These are phyloP conservation scores for Penicillium sp. DNA, from an alignment of 2,329 filamentous ascomycete species.

Conservation along the genomic window DNA sequence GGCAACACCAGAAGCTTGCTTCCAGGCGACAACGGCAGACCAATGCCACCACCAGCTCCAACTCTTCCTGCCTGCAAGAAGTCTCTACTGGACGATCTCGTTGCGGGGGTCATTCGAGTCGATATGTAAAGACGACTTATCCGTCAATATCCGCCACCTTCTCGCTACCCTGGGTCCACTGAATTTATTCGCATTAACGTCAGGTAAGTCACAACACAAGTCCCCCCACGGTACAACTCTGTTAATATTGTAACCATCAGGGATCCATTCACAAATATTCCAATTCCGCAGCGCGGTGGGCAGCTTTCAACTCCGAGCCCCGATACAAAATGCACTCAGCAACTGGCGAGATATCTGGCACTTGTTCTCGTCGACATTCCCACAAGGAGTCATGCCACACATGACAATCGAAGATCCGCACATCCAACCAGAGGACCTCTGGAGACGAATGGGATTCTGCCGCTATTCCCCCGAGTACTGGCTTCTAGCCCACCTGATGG, in stretches of 20 bases:
- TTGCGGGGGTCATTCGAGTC: conserved; percentile 17
- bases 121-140: conserved; percentile 13
- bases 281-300: conserved; percentile 32
- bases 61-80: conserved; percentile 9
- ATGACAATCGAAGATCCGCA: conserved; percentile 9
- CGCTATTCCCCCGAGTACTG: conserved; percentile 31
- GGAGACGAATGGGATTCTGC: conserved; percentile 31
- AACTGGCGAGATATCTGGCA: conserved; percentile 23
- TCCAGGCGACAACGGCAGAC: conserved; percentile 29
- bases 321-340: conserved; percentile 25
- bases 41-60: conserved; percentile 22
- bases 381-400: conserved; percentile 1
- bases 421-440: conserved; percentile 22
- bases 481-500: conserved; percentile 29
- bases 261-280: conserved; percentile 28
- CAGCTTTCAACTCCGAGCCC: conserved; percentile 19
- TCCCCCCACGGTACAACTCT: not conserved
- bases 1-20: conserved; percentile 31
- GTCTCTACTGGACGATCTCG: conserved; percentile 16
- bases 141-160: conserved; percentile 4
- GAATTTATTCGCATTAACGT: conserved; percentile 24
- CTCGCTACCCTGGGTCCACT: conserved; percentile 18
- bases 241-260: not conserved
- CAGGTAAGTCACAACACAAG: conserved; percentile 8
- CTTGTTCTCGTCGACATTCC: conserved; percentile 5